Evolutionary conservation across 78 protist genomes (phyloP).

Genomic region (Speleostelium caveatum): DNA sequence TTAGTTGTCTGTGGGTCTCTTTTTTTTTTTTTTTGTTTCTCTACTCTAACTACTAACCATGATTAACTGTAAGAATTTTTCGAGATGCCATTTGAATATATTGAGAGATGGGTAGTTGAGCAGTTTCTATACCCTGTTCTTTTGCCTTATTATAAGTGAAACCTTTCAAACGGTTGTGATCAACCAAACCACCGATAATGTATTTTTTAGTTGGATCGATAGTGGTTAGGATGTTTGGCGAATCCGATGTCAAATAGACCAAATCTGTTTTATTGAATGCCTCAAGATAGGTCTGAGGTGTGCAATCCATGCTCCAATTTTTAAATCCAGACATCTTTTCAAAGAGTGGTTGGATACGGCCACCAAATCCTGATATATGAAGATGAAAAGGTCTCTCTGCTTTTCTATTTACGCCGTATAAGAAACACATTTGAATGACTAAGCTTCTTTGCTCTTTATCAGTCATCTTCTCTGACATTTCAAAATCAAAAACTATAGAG

Average conservation of each 20-base stretch:
- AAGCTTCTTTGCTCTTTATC: slow-evolving; percentile 25
- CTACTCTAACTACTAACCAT: slow-evolving; percentile 14
- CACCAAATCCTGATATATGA: background rate
- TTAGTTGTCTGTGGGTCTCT: background rate
- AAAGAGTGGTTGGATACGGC: background rate
- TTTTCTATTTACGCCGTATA: slow-evolving; percentile 31
- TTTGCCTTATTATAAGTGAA: slow-evolving; percentile 47
- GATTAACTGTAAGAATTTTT: slow-evolving; percentile 84
- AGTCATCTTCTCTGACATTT: slow-evolving; percentile 5
- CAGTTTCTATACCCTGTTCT: slow-evolving; percentile 71
- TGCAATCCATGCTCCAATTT: slow-evolving; percentile 1
- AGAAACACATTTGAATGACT: slow-evolving; percentile 44
- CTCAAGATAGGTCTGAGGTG: slow-evolving; percentile 27
- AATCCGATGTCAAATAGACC: slow-evolving; percentile 65
- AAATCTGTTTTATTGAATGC: slow-evolving; percentile 12
- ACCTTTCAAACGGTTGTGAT: slow-evolving; percentile 87
- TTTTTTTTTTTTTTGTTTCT: background rate
- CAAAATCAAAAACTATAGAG: slow-evolving; percentile 32
- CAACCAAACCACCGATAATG: slow-evolving; percentile 87
- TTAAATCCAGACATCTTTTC: slow-evolving; percentile 27
- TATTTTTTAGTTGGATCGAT: background rate
- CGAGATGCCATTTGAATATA: slow-evolving; percentile 66
- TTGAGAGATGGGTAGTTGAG: slow-evolving; percentile 83
- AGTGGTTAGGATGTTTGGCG: slow-evolving; percentile 16
- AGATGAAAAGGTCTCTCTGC: slow-evolving; percentile 36